Evolutionary conservation across 2,329 filamentous ascomycete genomes (phyloP), one percentile per base, ranked within the genome.

Genomic region (Colletotrichum chlorophyti): DNA sequence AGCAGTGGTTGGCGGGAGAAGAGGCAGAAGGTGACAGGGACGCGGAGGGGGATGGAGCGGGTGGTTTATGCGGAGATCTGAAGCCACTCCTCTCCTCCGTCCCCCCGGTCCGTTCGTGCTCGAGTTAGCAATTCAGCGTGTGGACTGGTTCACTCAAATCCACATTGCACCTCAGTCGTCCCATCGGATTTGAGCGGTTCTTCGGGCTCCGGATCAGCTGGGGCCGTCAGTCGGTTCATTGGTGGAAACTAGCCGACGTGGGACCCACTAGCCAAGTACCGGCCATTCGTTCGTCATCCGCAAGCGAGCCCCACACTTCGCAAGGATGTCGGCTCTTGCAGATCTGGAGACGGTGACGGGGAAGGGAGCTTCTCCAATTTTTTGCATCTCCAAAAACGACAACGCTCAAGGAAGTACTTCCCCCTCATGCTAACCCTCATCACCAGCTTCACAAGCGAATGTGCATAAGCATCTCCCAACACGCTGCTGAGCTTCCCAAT

Each of bases 171-270:
- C n/a, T n/a, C n/a, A n/a, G n/a, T n/a, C n/a, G n/a, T n/a, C n/a
- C n/a, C n/a, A n/a, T n/a, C 47, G 46, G 46, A 38, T 60, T 60
- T 53, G 46, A 19, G 58, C 58, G 53, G 58, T 53, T 60, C 58
- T n/a, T 58, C 58, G 58, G 58, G 53, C 21, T 48, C 50, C 60
- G 57, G 59, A 50, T 24, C 34, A 62, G 60, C 42, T 51, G 26
- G 35, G 46, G 17, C 51, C 60, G 57, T 24, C 14, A 31, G 19
- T 38, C 12, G 1, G 8, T 3, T 21, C 19, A 54, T 62, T 55
- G 50, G 43, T 60, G 60, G 55, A 57, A 60, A 53, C 38, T 15
- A 27, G 31, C 31, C 52, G 23, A 9, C 0, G 3, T 17, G 17
- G 26, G 41, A 43, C 8, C 53, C 54, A 59, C 45, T 4, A n/a